Base-by-base conservation (phyloP, 129 eudicot genomes). In the Logfia minima region DNA sequence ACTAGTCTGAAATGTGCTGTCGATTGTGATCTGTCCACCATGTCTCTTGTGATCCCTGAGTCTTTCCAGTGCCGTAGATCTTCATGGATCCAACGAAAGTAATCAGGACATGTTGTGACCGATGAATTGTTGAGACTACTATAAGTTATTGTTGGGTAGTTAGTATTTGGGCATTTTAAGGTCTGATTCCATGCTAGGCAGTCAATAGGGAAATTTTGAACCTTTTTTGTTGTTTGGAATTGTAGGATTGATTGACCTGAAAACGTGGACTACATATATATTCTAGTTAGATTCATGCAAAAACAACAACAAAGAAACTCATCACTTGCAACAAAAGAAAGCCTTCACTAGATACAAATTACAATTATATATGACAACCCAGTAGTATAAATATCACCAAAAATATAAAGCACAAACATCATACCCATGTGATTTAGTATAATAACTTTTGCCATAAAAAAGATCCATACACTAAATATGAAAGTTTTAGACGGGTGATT, bases 11-110 rank as follows among this genome's bases (percentile, higher is more conserved):
- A 89, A 78, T 89, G 90, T 1, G 97, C 96, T 17, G 79, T 82
- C 32, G 14, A 52, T 45, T 72, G 77, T 2, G 90, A 93, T 70
- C 66, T 71, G n/a, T 92, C 93, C 48, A 92, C 86, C 91, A 90
- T 89, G 29, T 87, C 91, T 68, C 80, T 74, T n/a, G 90, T 84
- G 75, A 92, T 83, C 66, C 96, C 91, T 3, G 88, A 89, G 35
- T 75, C 79, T 48, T 70, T 89, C 98, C 98, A 92, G 8, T 60
- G 93, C 45, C 81, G 81, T 56, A 92, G 84, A 82, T 92, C 98
- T 78, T 92, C 90, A 41, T 89, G 91, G 79, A 92, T 92, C 98
- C 98, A 92, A 71, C 90, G 88, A 70, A 92, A 92, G 75, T 87
- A 92, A 21, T 89, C 96, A 5, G 98, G 98, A 69, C 98, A 92